Percentiles rank a stretch among this genome's conserved stretches.
Evolutionary conservation across 257 asterid species (phyloP).

Genomic region (Solanum chiquidenum): DNA sequence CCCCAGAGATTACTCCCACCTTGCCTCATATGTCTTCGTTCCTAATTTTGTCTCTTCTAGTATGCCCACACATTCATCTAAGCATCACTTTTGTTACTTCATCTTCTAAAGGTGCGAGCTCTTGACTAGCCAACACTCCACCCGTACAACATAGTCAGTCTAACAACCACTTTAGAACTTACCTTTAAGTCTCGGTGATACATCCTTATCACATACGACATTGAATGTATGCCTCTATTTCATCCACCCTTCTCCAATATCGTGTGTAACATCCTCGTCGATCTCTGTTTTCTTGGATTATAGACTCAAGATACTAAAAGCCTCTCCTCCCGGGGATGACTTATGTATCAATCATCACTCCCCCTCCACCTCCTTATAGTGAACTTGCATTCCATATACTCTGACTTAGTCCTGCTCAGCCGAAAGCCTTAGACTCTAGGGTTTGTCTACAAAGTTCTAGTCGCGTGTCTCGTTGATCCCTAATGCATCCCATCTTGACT

Average conservation of each 20-base stretch:
- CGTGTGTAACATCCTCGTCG: background rate
- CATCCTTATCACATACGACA: background rate
- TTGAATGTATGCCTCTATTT: background rate
- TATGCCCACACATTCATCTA: background rate
- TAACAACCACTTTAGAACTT: background rate
- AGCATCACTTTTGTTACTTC: background rate
- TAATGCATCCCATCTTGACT: background rate
- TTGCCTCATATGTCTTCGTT: background rate
- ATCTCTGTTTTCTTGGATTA: background rate
- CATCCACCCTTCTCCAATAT: background rate
- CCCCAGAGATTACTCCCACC: background rate
- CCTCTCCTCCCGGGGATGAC: background rate
- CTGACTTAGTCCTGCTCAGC: background rate
- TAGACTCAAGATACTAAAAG: background rate
- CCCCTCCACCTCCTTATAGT: background rate
- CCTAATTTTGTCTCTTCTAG: background rate
- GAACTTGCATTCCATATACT: background rate
- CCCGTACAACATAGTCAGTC: background rate
- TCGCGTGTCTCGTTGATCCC: background rate
- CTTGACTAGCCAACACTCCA: background rate
- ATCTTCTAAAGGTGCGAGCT: background rate
- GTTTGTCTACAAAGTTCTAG: background rate
- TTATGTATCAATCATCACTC: background rate
- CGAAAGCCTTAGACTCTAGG: background rate
- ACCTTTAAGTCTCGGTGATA: background rate